phyloP scores from a whole-genome alignment of 129 eudicot species.

The Chrysanthemum makinoi region DNA sequence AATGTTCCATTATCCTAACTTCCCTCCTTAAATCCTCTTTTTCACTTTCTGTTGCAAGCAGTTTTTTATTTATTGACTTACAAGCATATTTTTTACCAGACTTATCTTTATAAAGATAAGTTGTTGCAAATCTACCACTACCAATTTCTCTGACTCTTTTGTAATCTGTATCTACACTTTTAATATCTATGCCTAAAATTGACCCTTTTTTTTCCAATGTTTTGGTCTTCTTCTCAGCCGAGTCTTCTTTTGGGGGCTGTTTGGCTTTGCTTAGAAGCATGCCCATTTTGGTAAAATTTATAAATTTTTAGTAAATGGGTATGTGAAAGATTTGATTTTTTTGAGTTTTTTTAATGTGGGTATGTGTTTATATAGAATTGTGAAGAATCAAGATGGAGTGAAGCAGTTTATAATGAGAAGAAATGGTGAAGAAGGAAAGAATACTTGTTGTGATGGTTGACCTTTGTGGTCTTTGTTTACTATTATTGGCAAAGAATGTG shows the following conservation, averaged over 20 bases:
- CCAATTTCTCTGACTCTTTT: slow-evolving; percentile 57
- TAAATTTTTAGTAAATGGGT: neutral
- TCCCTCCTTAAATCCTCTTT: slow-evolving; percentile 74
- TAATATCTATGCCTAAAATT: slow-evolving; percentile 43
- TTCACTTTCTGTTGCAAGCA: slow-evolving; percentile 59
- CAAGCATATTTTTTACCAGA: slow-evolving; percentile 66
- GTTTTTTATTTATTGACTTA: slow-evolving; percentile 63
- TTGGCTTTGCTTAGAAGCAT: slow-evolving; percentile 41
- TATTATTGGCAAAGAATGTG: neutral
- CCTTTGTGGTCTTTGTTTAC: neutral
- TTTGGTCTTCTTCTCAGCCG: slow-evolving; percentile 20
- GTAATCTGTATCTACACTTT: slow-evolving; percentile 45
- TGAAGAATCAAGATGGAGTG: slow-evolving; percentile 22
- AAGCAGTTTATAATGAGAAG: slow-evolving; percentile 5
- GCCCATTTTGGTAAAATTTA: slow-evolving; percentile 30
- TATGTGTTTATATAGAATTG: neutral
- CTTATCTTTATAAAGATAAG: slow-evolving; percentile 53
- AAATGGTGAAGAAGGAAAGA: slow-evolving; percentile 1
- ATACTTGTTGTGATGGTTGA: slow-evolving; percentile 13
- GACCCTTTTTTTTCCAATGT: slow-evolving; percentile 36
- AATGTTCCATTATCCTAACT: slow-evolving; percentile 64
- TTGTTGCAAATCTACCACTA: slow-evolving; percentile 69
- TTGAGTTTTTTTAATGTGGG: neutral
- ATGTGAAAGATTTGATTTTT: slow-evolving; percentile 10
- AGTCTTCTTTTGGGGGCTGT: neutral